Evolutionary conservation across 768 basidiomycete genomes (phyloP).

Genomic region (Rhizopogon vesiculosus): DNA sequence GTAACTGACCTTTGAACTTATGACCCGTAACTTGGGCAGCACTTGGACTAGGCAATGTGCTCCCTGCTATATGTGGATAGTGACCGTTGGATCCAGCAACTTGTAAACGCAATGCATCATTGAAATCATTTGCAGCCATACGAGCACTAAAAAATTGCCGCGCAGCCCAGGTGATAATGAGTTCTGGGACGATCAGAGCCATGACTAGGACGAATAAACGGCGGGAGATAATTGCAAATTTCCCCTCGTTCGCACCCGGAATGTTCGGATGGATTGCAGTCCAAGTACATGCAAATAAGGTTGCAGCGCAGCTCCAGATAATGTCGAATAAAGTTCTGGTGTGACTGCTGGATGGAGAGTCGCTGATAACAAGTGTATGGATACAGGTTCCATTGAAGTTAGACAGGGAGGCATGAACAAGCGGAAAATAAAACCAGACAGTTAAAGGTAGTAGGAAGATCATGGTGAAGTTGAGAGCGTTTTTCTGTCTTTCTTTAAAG

Average conservation of each 20-base stretch:
- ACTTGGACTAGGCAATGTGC: neutral
- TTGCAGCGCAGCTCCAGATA: conserved; percentile 22
- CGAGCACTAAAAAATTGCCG: conserved; percentile 18
- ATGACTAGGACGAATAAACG: conserved; percentile 14
- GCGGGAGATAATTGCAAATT: neutral
- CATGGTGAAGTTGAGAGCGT: neutral
- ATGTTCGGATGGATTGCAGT: conserved; percentile 28
- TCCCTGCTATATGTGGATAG: neutral
- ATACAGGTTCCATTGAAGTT: neutral
- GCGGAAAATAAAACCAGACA: neutral
- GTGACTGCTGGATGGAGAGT: neutral
- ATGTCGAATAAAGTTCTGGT: conserved; percentile 28
- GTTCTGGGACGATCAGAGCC: conserved; percentile 24
- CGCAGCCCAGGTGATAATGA: conserved; percentile 24
- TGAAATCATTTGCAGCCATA: neutral
- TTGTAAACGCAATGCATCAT: neutral
- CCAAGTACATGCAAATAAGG: conserved; percentile 28
- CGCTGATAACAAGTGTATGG: neutral
- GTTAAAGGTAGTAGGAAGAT: neutral
- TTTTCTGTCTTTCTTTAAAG: neutral
- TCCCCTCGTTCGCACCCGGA: conserved; percentile 11
- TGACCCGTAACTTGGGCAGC: neutral
- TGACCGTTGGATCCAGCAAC: neutral
- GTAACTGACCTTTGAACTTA: neutral
- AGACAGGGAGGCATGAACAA: neutral